A percentile compares a stretch with the other conserved stretches of the same genome.
Conservation (phyloP, 2,329 filamentous ascomycete genomes). For the Diaporthe sp. region DNA sequence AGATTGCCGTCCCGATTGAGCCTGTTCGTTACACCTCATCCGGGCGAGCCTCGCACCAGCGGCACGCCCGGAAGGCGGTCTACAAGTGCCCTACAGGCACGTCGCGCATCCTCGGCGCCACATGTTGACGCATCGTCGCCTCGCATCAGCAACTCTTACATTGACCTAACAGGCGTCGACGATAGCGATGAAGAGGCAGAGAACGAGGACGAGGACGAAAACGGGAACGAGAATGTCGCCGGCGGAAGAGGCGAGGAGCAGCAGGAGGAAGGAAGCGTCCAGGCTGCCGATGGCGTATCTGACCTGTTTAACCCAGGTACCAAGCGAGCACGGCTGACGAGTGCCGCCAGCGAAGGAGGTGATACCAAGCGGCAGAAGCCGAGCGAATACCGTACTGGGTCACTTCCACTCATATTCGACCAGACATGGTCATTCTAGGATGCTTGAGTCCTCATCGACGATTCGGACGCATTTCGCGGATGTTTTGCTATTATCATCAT, state of each 20-base stretch:
- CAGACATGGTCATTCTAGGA: background rate
- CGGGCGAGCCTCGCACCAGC: background rate
- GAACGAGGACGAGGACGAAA: background rate
- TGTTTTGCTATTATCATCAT: conserved; percentile 1
- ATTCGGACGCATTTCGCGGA: background rate
- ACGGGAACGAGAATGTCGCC: background rate
- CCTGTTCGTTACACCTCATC: background rate
- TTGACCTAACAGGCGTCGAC: background rate
- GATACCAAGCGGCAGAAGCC: conserved; percentile 16
- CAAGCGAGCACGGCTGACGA: background rate
- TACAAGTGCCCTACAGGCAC: background rate
- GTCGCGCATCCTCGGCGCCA: background rate
- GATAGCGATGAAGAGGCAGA: background rate
- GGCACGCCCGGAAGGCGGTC: background rate
- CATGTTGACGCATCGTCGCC: background rate
- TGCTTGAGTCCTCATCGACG: background rate
- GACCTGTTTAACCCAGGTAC: background rate
- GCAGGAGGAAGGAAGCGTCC: background rate
- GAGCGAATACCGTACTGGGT: background rate
- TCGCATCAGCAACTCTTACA: background rate
- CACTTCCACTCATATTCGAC: background rate
- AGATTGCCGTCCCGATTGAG: background rate
- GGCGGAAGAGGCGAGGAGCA: background rate
- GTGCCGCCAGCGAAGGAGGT: background rate
- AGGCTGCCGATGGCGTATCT: background rate